phyloP scores from a whole-genome alignment of 2,329 filamentous ascomycete genomes.

The Xylariaceae sp. region DNA sequence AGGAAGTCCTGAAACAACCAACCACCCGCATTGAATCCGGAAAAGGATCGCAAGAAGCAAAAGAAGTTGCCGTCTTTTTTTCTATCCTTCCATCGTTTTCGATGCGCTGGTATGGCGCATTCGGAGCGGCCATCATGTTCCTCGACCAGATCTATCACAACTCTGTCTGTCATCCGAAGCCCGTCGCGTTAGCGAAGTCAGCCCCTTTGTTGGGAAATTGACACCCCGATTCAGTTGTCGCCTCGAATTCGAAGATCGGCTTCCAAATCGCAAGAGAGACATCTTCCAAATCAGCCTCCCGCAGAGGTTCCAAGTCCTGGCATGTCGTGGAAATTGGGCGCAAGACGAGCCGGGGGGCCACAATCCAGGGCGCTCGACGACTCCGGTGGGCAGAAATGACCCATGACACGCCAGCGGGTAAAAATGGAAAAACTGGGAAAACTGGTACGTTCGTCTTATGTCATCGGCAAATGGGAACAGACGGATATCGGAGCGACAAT shows the following conservation, averaged over 20 bases:
- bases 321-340: slow-evolving; percentile 33
- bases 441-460: slow-evolving; percentile 32
- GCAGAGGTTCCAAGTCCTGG: slow-evolving; percentile 21
- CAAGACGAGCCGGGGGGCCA: slow-evolving; percentile 32
- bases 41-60: neutral
- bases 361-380: neutral
- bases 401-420: neutral
- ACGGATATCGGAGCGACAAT: slow-evolving; percentile 32
- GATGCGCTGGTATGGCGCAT: neutral
- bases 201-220: neutral
- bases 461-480: slow-evolving; percentile 39
- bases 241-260: slow-evolving; percentile 35
- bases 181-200: neutral
- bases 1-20: no score
- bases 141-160: neutral
- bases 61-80: neutral
- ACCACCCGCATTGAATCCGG: neutral
- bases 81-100: neutral
- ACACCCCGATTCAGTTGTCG: slow-evolving; percentile 2
- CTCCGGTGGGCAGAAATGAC: neutral
- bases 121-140: no score
- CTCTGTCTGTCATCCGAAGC: neutral
- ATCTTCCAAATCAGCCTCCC: slow-evolving; percentile 35
- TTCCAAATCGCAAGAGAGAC: slow-evolving; percentile 47
- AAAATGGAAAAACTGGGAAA: slow-evolving; percentile 15